Conservation (phyloP, 2,329 filamentous ascomycete genomes). For the Aschersonia sp. region DNA sequence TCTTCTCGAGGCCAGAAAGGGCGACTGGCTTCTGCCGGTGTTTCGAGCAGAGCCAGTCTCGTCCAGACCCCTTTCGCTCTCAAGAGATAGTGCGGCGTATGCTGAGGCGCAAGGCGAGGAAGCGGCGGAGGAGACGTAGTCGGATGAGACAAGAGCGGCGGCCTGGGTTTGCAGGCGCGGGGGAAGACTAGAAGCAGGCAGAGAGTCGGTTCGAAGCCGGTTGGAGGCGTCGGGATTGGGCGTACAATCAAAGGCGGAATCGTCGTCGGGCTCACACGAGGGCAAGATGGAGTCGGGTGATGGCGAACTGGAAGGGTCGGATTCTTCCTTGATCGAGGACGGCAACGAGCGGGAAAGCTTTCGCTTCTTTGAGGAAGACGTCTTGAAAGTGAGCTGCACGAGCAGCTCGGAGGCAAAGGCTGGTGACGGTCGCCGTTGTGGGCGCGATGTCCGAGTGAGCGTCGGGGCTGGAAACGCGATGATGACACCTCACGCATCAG, state of each 20-base stretch:
- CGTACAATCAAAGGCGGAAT: conserved; percentile 31
- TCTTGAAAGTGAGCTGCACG: conserved; percentile 54
- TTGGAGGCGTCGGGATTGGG: conserved; percentile 30
- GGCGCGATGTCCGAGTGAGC: neutral
- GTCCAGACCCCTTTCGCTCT: conserved; percentile 36
- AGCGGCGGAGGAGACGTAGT: conserved; percentile 38
- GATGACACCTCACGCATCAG: conserved; percentile 3
- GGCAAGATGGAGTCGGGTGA: conserved; percentile 32
- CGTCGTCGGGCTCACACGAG: conserved; percentile 37
- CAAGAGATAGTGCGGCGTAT: conserved; percentile 41
- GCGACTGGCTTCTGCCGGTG: conserved; percentile 33
- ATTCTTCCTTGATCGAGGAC: conserved; percentile 23
- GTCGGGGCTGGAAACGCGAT: conserved; percentile 1
- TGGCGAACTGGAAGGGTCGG: conserved; percentile 19
- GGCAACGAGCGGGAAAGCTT: conserved; percentile 36
- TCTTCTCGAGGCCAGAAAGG: conserved; percentile 33
- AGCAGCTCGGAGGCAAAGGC: conserved; percentile 34
- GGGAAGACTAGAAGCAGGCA: conserved; percentile 6
- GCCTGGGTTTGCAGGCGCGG: conserved; percentile 1
- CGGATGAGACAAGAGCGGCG: conserved; percentile 25
- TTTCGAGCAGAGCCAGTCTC: conserved; percentile 25
- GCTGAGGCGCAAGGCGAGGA: conserved; percentile 25
- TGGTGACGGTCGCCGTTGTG: conserved; percentile 1
- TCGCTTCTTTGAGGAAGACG: conserved; percentile 62
- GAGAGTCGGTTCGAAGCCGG: conserved; percentile 28